Conservation (phyloP, 2,329 filamentous ascomycete species). For the Claviceps sp. region DNA sequence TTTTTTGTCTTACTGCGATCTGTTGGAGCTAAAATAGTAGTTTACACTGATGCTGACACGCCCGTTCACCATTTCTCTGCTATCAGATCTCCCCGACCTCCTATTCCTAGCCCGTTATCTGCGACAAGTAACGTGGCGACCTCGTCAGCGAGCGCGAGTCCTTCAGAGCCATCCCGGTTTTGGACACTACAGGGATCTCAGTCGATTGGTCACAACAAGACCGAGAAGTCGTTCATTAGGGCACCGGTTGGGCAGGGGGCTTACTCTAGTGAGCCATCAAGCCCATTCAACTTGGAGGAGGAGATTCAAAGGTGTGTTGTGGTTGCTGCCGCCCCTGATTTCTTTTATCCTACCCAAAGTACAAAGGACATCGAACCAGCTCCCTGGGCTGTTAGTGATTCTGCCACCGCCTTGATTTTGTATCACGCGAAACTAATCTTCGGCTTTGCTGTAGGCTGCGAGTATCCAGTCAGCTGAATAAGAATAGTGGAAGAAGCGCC, state of each 20-base stretch:
- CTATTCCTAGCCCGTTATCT: slow-evolving; percentile 36
- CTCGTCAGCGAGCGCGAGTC: slow-evolving; percentile 28
- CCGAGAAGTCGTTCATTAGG: slow-evolving; percentile 3
- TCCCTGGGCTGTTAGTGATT: neutral
- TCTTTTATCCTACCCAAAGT: neutral
- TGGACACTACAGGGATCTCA: slow-evolving; percentile 13
- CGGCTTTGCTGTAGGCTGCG: slow-evolving; percentile 11
- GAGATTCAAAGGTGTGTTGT: slow-evolving; percentile 20
- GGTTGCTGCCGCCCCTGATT: slow-evolving; percentile 6
- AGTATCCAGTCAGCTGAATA: slow-evolving; percentile 30
- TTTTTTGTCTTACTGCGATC: neutral
- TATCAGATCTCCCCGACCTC: slow-evolving; percentile 33
- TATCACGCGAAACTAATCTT: neutral
- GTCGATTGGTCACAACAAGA: slow-evolving; percentile 7
- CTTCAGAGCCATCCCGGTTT: slow-evolving; percentile 13
- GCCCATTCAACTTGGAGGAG: slow-evolving; percentile 19
- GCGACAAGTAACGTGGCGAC: slow-evolving; percentile 29
- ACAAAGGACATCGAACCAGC: neutral
- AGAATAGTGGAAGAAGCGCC: slow-evolving; percentile 36
- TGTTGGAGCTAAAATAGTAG: neutral
- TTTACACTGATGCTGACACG: neutral
- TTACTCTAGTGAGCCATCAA: slow-evolving; percentile 25
- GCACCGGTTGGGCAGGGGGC: slow-evolving; percentile 15
- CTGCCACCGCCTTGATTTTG: neutral
- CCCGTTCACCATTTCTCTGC: neutral